Evolutionary conservation across 78 protist genomes (phyloP), one percentile per base, ranked within the genome.

Genomic region (Dictyostelium capitatum): DNA sequence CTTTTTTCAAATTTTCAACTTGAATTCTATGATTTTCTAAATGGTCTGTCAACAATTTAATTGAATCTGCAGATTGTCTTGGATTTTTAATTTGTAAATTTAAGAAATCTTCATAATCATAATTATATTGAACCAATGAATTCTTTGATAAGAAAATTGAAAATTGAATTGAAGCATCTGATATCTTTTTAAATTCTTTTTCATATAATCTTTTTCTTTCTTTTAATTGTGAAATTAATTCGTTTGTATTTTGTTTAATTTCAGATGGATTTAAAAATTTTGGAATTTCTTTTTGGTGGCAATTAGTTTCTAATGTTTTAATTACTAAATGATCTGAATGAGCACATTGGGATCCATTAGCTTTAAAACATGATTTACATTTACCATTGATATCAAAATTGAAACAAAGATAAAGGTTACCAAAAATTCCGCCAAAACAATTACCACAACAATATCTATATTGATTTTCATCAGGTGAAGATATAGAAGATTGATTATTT

Each of bases 311-410:
- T 12, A 67, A 30, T 15, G 75, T 30, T 25, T 32, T 25, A 2
- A 67, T 67, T 30, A 67, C 30, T 6, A 67, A 15, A 67, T 67
- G 75, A 32, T 67, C 75, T 30, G 75, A 67, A 67, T 67, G 75
- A 17, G 25, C 46, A 6, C 75, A 67, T 12, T 30, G 37, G 0
- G 75, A 32, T 28, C 75, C 75, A 32, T 67, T 67, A 0, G 75
- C 30, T 17, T 67, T 67, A 32, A 14, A 67, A 17, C 75, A 67
- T 15, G 47, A 30, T 67, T 67, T 67, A 67, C 75, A 67, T 67
- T 67, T 67, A 4, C 75, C 75, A 67, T 67, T 67, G 8, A 67
- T 8, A 67, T 67, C 75, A 67, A 30, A 67, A 32, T 23, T 67
- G 32, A 67, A 67, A 17, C 75, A 67, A 15, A 67, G 37, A 32